Conservation (phyloP, 495 filamentous ascomycete genomes). For the Aspergillus hancockii region DNA sequence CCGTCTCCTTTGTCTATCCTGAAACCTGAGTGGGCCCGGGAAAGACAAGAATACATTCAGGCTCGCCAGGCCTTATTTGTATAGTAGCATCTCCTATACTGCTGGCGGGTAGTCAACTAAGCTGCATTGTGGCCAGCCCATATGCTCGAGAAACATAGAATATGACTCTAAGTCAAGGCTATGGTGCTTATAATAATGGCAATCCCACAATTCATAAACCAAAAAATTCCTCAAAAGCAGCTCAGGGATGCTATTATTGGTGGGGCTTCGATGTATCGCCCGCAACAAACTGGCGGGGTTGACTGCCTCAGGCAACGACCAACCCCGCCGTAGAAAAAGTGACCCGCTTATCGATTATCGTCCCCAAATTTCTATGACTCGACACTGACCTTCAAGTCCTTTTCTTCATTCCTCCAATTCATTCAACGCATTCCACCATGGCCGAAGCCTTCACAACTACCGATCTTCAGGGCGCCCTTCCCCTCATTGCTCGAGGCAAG, state of each 20-base stretch:
- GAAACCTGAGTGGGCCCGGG: neutral
- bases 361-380: neutral
- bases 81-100: neutral
- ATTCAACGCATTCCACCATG: constrained; percentile 35
- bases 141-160: too few relatives aligned
- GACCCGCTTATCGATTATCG: constrained; percentile 6
- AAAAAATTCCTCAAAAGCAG: too few relatives aligned
- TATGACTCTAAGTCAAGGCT: too few relatives aligned
- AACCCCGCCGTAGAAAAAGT: constrained; percentile 6
- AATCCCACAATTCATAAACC: too few relatives aligned
- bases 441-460: constrained; percentile 49
- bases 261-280: too few relatives aligned
- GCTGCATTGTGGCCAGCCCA: too few relatives aligned
- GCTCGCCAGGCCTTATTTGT: neutral
- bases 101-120: neutral
- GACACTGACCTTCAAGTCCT: neutral
- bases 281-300: neutral
- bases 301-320: neutral
- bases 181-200: too few relatives aligned
- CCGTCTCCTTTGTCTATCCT: neutral
- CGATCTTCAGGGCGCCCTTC: constrained; percentile 55
- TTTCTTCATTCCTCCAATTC: neutral
- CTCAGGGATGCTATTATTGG: too few relatives aligned
- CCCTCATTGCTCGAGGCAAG: constrained; percentile 67
- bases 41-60: constrained; percentile 2